Conservation (phyloP, 179 eudicot species). For the Nepenthes alata region DNA sequence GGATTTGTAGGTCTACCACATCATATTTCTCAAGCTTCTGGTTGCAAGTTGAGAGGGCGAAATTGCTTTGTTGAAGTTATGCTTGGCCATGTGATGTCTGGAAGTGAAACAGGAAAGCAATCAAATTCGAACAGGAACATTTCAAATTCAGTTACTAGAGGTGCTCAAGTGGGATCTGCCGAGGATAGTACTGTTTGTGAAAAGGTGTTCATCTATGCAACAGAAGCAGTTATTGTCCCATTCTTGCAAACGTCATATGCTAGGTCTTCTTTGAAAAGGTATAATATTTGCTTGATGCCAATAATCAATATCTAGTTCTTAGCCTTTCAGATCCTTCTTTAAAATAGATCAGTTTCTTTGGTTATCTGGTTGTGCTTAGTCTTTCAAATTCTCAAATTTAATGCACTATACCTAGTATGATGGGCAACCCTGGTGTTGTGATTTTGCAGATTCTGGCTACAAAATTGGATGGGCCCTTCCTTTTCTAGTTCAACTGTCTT, state of each 20-base stretch:
- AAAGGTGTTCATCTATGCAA: constrained; percentile 68
- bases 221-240: constrained; percentile 89
- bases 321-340: neutral
- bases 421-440: neutral
- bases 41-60: constrained; percentile 58
- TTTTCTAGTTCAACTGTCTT: constrained; percentile 49
- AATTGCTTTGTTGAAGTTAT: constrained; percentile 77
- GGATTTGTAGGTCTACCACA: constrained; percentile 57
- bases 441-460: constrained; percentile 84
- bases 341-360: neutral
- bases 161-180: constrained; percentile 26
- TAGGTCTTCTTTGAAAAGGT: constrained; percentile 82
- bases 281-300: neutral
- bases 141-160: constrained; percentile 24
- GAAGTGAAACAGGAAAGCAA: constrained; percentile 29
- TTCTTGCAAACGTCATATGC: constrained; percentile 70
- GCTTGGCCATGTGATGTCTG: constrained; percentile 44
- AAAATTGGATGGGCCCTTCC: constrained; percentile 84
- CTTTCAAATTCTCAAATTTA: neutral
- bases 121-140: constrained; percentile 21
- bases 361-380: neutral
- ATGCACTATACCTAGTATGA: neutral
- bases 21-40: constrained; percentile 43
- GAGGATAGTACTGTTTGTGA: constrained; percentile 37
- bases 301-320: neutral